Conservation (phyloP, 2,329 filamentous ascomycete species). For the Aspergillus amoenus region DNA sequence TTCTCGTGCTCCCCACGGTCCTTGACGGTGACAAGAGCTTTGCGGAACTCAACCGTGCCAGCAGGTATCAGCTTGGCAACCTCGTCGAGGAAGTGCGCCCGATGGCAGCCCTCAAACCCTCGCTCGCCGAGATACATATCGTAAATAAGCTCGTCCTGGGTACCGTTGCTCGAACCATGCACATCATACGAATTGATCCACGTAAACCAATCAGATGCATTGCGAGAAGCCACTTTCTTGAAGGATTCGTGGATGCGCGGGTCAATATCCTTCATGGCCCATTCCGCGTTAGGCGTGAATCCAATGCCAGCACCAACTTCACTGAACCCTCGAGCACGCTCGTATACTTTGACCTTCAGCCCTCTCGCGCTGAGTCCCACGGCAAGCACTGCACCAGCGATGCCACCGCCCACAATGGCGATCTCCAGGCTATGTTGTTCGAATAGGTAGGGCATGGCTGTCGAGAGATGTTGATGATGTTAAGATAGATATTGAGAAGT, state of each 20-base stretch:
- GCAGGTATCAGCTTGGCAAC: background rate
- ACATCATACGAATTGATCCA: no score
- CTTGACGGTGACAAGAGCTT: background rate
- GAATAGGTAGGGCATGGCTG: no score
- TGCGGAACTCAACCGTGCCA: background rate
- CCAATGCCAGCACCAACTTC: slow-evolving; percentile 7
- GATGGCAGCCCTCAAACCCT: background rate
- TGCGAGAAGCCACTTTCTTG: background rate
- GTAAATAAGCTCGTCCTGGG: background rate
- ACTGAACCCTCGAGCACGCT: background rate
- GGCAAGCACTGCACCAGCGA: slow-evolving; percentile 11
- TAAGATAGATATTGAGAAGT: no score
- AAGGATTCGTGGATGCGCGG: background rate
- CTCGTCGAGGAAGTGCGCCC: background rate
- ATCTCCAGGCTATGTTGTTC: background rate
- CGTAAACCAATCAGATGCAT: no score
- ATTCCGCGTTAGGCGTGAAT: background rate
- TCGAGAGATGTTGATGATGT: no score
- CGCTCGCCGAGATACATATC: background rate
- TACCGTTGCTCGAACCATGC: background rate
- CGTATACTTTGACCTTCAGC: slow-evolving; percentile 2
- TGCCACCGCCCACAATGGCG: slow-evolving; percentile 10
- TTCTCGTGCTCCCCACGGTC: background rate
- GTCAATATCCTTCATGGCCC: background rate
- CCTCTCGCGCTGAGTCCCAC: slow-evolving; percentile 7